These are phyloP conservation scores for Magnusiomyces paraingens DNA, from an alignment of 1,139 yeast genomes.

Conservation along the genomic window DNA sequence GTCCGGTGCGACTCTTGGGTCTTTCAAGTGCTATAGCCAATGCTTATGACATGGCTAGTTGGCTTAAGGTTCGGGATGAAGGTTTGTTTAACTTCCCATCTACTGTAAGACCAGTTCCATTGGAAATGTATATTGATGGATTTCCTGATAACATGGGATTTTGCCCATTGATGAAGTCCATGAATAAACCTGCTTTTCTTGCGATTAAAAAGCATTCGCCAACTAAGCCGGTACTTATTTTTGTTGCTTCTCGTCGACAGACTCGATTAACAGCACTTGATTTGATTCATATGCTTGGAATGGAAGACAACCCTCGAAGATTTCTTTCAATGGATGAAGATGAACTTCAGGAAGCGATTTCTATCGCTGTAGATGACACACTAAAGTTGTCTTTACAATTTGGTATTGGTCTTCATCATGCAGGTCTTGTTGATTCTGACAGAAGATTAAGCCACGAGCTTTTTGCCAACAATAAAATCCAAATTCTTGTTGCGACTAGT, in stretches of 20 bases:
- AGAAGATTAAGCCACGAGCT: constrained; percentile 80
- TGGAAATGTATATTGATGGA: constrained; percentile 97
- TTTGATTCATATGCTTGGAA: constrained; percentile 86
- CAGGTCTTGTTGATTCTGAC: constrained; percentile 90
- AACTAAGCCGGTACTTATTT: constrained; percentile 81
- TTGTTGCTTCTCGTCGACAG: constrained; percentile 96
- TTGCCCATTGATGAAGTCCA: constrained; percentile 75
- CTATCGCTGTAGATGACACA: constrained; percentile 81
- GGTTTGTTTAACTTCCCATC: constrained; percentile 92
- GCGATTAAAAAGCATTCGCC: constrained; percentile 97
- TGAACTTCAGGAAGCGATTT: constrained; percentile 60
- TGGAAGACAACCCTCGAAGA: constrained; percentile 87
- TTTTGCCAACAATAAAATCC: constrained; percentile 80
- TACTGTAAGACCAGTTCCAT: constrained; percentile 95
- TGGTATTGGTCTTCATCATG: constrained; percentile 97
- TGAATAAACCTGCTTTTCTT: constrained; percentile 97
- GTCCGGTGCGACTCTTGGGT: constrained; percentile 77
- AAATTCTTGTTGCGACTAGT: constrained; percentile 86
- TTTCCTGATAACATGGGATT: constrained; percentile 92
- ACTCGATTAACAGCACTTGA: constrained; percentile 93
- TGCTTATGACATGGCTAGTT: constrained; percentile 96
- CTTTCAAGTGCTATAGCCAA: constrained; percentile 97
- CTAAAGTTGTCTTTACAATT: constrained; percentile 77
- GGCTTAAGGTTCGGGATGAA: constrained; percentile 78
- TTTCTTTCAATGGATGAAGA: constrained; percentile 72